Evolutionary conservation across 495 filamentous ascomycete species (phyloP).

Genomic region (Penicillium psychrofluorescens): DNA sequence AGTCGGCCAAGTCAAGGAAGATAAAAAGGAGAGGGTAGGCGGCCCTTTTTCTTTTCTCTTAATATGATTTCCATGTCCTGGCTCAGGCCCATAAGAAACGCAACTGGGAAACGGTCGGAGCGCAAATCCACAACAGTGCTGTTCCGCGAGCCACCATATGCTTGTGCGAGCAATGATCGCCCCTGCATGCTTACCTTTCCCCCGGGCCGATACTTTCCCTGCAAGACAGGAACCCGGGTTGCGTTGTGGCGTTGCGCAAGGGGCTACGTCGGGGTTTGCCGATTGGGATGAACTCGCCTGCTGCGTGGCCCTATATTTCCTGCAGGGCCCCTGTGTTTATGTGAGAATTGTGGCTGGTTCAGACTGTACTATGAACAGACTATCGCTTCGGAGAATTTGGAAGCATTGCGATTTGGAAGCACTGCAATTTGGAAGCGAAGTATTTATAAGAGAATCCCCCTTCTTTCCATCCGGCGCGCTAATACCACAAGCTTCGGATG

Average conservation of each 20-base stretch:
- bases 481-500: no score
- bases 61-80: conserved; percentile 1
- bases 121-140: conserved; percentile 13
- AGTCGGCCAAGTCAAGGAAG: not conserved
- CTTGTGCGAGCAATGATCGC: not conserved
- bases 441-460: no score
- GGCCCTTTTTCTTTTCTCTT: not conserved
- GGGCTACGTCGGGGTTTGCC: conserved; percentile 1
- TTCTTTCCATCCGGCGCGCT: no score
- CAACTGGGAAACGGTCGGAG: conserved; percentile 9
- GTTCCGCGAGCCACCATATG: not conserved
- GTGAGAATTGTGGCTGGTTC: no score
- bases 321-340: no score
- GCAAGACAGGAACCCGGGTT: conserved; percentile 12
- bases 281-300: no score
- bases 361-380: no score
- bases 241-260: conserved; percentile 15
- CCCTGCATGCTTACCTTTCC: conserved; percentile 14
- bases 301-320: no score
- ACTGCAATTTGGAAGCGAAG: no score
- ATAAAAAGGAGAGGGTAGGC: not conserved
- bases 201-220: conserved; percentile 7
- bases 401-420: no score
- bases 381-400: no score
- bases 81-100: conserved; percentile 8